Base-by-base conservation (phyloP, 1,284 basidiomycete genomes). In the Coniophora puteana region DNA sequence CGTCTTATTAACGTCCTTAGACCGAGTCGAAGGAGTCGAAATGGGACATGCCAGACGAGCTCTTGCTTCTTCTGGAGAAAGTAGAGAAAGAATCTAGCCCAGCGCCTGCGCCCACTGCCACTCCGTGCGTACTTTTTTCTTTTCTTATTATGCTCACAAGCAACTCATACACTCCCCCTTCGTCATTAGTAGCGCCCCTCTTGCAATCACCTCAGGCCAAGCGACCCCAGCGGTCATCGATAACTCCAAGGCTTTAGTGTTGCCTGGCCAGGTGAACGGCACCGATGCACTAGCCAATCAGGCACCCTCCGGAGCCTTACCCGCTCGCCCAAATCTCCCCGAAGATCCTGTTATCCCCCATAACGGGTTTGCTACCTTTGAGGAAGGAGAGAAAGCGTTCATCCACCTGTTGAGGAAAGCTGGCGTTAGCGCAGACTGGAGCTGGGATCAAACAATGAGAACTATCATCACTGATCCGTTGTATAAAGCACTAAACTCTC, bases 401-500 rank as follows among this genome's bases (percentile, higher is more conserved):
- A 82, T 84, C 51, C 86, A 89, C 64, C 72, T 99, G 39, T 69
- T 99, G 49, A 79, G 83, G 53, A 88, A 90, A 59, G 89, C 90
- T 38, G 88, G 89, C 17, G 85, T 99, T 36, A 89, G 93, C 65
- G 81, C 88, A 35, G 83, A 77, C 50, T 97, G 91, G 89, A 94
- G 92, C 16, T 99, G 96, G 96, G 96, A 99, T 63, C 83, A 91
- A 66, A 93, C 94, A 35, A 96, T 99, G 89, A 80, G 95, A 55
- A 87, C 89, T 52, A 93, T 96, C 63, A 94, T 99, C 65, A 97
- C 93, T 52, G 95, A 99, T 69, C 94, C 96, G 27, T 68, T 97
- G 50, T 99, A 97, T 71, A 96, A 94, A 69, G 88, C 93, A 36
- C 72, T 99, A 46, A 91, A 90, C 59, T 91, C 89, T 33, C 73